A percentile compares a stretch with the other conserved stretches of the same genome.
These are phyloP conservation scores for Pyrus bretschneideri DNA, from an alignment of 306 rosid genomes.

Conservation along the genomic window DNA sequence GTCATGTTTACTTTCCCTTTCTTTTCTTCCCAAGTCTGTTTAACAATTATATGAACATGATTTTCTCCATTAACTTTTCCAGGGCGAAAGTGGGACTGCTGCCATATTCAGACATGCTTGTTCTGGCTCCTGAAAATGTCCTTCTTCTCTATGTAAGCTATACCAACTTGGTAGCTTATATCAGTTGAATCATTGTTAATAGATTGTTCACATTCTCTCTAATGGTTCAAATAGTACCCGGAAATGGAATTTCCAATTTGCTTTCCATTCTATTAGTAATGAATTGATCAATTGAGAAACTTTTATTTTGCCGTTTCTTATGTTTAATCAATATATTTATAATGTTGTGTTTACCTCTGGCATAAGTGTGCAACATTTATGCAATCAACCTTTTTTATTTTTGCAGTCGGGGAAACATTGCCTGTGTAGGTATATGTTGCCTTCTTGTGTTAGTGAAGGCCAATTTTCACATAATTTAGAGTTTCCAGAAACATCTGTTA, in stretches of 20 bases:
- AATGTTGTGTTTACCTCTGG: not conserved
- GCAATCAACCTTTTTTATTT: not conserved
- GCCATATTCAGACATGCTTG: slow-evolving; percentile 68
- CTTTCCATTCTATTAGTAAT: not conserved
- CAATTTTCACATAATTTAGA: slow-evolving; percentile 41
- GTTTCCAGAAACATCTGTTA: slow-evolving; percentile 52
- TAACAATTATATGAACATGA: slow-evolving; percentile 10
- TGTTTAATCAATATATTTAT: not conserved
- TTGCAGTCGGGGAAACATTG: slow-evolving; percentile 94
- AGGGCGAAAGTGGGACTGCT: slow-evolving; percentile 72
- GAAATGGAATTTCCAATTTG: not conserved
- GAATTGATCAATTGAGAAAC: not conserved
- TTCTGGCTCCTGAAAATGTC: slow-evolving; percentile 74
- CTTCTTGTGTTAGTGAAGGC: slow-evolving; percentile 57
- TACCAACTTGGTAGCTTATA: slow-evolving; percentile 11
- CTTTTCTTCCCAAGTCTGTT: slow-evolving; percentile 4
- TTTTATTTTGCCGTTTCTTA: not conserved
- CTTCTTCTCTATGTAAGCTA: slow-evolving; percentile 89
- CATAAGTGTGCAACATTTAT: slow-evolving; percentile 2
- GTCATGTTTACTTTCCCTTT: not conserved
- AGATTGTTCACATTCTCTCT: slow-evolving; percentile 13
- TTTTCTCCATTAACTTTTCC: slow-evolving; percentile 27
- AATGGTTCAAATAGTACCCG: not conserved
- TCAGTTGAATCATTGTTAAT: not conserved
- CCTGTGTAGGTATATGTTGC: slow-evolving; percentile 71